These are phyloP conservation scores for Aspergillus incahuasiensis DNA, from an alignment of 495 filamentous ascomycete species.

Conservation along the genomic window DNA sequence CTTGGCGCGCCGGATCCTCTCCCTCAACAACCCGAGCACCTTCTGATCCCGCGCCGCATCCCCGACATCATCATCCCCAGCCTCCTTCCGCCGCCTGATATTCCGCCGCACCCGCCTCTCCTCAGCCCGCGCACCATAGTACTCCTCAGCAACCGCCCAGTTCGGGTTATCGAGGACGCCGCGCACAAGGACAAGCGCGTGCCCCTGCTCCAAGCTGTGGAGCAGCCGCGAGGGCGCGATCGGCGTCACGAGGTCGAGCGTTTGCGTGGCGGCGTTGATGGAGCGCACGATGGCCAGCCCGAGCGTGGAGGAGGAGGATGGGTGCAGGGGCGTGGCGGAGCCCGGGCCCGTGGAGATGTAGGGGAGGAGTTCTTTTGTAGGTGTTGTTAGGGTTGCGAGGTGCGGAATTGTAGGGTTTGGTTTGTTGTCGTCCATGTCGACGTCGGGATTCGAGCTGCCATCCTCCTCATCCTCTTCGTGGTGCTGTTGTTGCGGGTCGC, in stretches of 20 bases:
- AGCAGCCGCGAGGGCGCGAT: conserved; percentile 33
- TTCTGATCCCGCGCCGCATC: conserved; percentile 15
- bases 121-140: conserved; percentile 36
- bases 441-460: conserved; percentile 13
- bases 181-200: conserved; percentile 47
- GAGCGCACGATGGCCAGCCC: conserved; percentile 50
- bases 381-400: conserved; percentile 24
- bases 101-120: conserved; percentile 30
- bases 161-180: conserved; percentile 50
- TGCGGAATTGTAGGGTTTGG: background rate
- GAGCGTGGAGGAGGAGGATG: conserved; percentile 39
- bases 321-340: conserved; percentile 37
- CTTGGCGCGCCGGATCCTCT: conserved; percentile 36
- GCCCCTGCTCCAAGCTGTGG: conserved; percentile 29
- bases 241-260: conserved; percentile 46
- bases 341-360: conserved; percentile 39
- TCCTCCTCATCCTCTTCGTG: conserved; percentile 14
- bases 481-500: no score
- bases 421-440: conserved; percentile 19
- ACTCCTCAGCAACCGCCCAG: conserved; percentile 47
- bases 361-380: conserved; percentile 35
- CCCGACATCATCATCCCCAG: conserved; percentile 5
- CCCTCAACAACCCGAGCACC: conserved; percentile 25
- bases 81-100: conserved; percentile 23
- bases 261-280: conserved; percentile 34